These are phyloP conservation scores for Aspergillus tubingensis DNA, from an alignment of 2,329 filamentous ascomycete genomes.

Conservation along the genomic window DNA sequence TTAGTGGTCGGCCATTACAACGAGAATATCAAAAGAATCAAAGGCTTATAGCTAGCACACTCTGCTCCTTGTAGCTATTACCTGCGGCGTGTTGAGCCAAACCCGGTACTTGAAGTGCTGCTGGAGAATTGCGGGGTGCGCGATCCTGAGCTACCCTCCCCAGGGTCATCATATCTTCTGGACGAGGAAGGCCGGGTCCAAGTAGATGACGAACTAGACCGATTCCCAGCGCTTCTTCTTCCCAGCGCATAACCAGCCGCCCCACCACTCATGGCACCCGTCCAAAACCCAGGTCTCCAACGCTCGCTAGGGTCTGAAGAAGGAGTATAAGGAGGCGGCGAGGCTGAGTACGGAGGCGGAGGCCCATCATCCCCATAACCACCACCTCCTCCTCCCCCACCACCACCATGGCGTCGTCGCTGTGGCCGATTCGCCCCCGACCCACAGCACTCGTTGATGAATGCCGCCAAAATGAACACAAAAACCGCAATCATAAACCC, in stretches of 20 bases:
- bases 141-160: slow-evolving; percentile 37
- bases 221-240: slow-evolving; percentile 24
- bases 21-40: not conserved
- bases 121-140: slow-evolving; percentile 37
- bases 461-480: slow-evolving; percentile 28
- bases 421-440: slow-evolving; percentile 19
- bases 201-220: slow-evolving; percentile 18
- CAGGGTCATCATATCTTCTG: slow-evolving; percentile 26
- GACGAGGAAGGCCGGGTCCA: slow-evolving; percentile 19
- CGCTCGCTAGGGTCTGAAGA: slow-evolving; percentile 29
- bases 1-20: not conserved
- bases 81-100: slow-evolving; percentile 48
- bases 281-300: slow-evolving; percentile 53
- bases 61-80: slow-evolving; percentile 20
- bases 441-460: slow-evolving; percentile 28
- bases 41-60: not conserved
- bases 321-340: slow-evolving; percentile 45
- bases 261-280: slow-evolving; percentile 45
- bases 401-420: slow-evolving; percentile 24
- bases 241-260: slow-evolving; percentile 47
- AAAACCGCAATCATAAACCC: slow-evolving; percentile 34
- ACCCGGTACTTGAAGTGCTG: slow-evolving; percentile 43
- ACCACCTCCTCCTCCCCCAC: slow-evolving; percentile 38
- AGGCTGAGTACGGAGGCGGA: slow-evolving; percentile 29
- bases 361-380: slow-evolving; percentile 20